Evolutionary conservation across 495 filamentous ascomycete species (phyloP), one percentile per base, ranked within the genome.

Genomic region (Penicillium atrosanguineum): DNA sequence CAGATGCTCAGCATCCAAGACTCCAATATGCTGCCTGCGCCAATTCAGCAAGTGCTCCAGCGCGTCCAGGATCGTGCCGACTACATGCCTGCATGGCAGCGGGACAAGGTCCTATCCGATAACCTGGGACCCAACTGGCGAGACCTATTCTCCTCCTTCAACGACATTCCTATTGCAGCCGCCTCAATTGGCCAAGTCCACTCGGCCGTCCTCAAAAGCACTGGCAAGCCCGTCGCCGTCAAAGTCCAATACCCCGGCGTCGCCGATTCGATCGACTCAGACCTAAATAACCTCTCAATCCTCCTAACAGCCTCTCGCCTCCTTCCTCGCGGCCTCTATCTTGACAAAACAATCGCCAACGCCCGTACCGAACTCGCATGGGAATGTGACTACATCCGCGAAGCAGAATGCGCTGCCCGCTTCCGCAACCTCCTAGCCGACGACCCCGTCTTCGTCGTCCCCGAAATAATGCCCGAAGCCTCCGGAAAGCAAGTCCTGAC

Each of bases 161-260:
- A 95, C 7, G 94, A 97, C 45, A 83, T 88, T 39, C 94, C 94
- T 1, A 89, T 98, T 59, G 94, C 94, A 5, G 94, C 94, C 15
- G 94, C 94, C n/a, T 97, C 92, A 0, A 98, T 98, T 55, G 94
- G 94, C 20, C 94, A 98, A 72, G 94, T 98, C 0, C 94, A 98
- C 71, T 81, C 85, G 42, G 94, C 91, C 1, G 81, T 83, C 0
- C 80, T 98, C n/a, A 84, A 83, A 44, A 86, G 85, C 6, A 90
- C 76, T 47, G 85, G 87, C 38, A 75, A 84, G 52, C 76, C 79
- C 42, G 94, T 98, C 6, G 94, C 93, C 12, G 90, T 98, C 52
- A 98, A 98, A 67, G 84, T 98, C 16, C 94, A 98, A 70, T 98
- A 97, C 65, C 94, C 94, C 4, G 94, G 94, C n/a, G 95, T 98